Conservation (phyloP, 192 early-diverging fungal species). For the Umbelopsis sp. region DNA sequence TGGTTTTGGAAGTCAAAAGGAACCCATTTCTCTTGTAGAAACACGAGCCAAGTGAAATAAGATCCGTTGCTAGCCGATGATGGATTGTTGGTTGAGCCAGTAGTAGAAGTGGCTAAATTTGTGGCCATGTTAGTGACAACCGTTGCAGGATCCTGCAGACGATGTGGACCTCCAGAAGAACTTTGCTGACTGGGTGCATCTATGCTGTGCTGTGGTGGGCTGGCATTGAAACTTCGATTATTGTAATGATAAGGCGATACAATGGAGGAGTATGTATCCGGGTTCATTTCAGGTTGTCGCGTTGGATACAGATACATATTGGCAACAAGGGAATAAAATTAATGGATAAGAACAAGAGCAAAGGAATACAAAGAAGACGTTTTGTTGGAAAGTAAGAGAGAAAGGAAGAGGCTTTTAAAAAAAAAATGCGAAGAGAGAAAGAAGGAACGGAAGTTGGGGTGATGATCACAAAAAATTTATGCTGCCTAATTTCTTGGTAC, state of each 20-base stretch:
- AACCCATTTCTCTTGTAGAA: slow-evolving; percentile 33
- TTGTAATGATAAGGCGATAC: slow-evolving; percentile 18
- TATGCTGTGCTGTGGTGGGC: background rate
- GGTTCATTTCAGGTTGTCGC: slow-evolving; percentile 12
- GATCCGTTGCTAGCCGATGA: background rate
- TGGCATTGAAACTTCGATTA: slow-evolving; percentile 11
- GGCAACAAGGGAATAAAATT: background rate
- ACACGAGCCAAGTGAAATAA: slow-evolving; percentile 38
- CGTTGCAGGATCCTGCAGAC: background rate
- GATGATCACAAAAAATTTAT: slow-evolving; percentile 17
- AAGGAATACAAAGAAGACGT: background rate
- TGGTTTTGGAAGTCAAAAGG: slow-evolving; percentile 39
- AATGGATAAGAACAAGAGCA: background rate
- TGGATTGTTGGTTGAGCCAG: background rate
- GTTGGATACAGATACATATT: slow-evolving; percentile 13
- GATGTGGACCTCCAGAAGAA: background rate
- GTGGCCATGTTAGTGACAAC: background rate
- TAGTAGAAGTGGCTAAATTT: too few species aligned
- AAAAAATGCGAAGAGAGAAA: background rate
- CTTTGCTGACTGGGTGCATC: background rate
- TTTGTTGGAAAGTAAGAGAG: background rate
- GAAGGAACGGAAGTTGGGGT: background rate
- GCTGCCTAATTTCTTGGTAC: background rate
- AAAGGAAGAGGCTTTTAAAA: background rate
- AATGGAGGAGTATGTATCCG: slow-evolving; percentile 3